phyloP scores from a whole-genome alignment of 2,329 filamentous ascomycete genomes.

The Beauveria australis region DNA sequence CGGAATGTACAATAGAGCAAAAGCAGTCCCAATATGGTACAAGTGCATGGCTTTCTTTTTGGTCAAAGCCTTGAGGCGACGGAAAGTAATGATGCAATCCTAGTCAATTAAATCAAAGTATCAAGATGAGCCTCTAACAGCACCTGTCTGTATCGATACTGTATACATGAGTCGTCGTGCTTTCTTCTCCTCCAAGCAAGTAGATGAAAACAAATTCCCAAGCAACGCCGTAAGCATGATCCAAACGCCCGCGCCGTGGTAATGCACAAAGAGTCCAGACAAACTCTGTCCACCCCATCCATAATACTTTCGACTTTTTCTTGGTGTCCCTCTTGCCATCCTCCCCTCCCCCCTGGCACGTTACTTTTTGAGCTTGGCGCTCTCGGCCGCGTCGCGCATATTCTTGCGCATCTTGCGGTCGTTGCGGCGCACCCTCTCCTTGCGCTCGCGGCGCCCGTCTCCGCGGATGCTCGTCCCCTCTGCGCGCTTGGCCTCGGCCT shows the following conservation, averaged over 20 bases:
- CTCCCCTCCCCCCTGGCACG: neutral
- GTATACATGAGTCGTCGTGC: neutral
- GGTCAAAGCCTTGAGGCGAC: neutral
- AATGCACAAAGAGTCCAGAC: neutral
- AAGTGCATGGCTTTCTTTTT: neutral
- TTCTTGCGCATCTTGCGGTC: constrained; percentile 64
- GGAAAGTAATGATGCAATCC: neutral
- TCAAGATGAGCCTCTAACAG: neutral
- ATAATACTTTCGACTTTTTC: neutral
- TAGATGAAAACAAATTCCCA: neutral
- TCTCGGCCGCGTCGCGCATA: constrained; percentile 36
- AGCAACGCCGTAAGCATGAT: neutral
- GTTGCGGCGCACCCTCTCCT: constrained; percentile 63
- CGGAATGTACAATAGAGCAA: constrained; percentile 4
- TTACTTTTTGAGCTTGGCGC: constrained; percentile 6
- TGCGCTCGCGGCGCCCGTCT: constrained; percentile 54
- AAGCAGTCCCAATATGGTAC: neutral
- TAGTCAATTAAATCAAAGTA: neutral
- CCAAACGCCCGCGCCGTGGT: constrained; percentile 10
- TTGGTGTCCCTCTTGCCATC: no score
- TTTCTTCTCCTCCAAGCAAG: neutral
- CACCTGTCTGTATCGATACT: neutral
- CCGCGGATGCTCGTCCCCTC: constrained; percentile 53
- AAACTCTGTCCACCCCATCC: neutral
- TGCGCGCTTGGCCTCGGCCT: constrained; percentile 56